phyloP scores from a whole-genome alignment of 116 monocot genomes.

The Trichopus zeylanicus region DNA sequence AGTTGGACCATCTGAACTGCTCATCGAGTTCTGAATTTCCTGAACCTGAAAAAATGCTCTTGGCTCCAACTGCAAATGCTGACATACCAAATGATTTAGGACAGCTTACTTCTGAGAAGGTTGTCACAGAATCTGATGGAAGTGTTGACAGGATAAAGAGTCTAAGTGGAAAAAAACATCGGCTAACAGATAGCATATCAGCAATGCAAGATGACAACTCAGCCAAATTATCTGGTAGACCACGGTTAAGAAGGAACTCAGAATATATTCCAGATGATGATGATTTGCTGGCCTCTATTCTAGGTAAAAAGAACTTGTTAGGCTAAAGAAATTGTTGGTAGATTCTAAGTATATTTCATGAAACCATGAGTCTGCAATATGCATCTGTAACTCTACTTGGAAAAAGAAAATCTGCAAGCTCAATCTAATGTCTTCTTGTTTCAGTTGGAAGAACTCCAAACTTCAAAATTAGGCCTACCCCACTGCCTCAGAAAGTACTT shows the following conservation, averaged over 20 bases:
- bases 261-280: conserved; percentile 71
- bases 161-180: conserved; percentile 46
- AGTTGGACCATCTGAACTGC: not conserved
- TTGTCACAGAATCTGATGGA: conserved; percentile 47
- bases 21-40: conserved; percentile 53
- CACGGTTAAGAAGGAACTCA: conserved; percentile 37
- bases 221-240: conserved; percentile 32
- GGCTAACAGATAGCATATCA: conserved; percentile 40
- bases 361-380: too few relatives aligned
- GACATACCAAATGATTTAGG: conserved; percentile 40
- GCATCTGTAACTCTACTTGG: too few relatives aligned
- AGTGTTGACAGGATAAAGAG: conserved; percentile 49
- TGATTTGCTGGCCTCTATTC: conserved; percentile 90
- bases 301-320: conserved; percentile 49
- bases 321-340: too few relatives aligned
- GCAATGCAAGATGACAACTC: conserved; percentile 36
- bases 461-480: conserved; percentile 44
- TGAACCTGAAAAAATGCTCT: conserved; percentile 83
- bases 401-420: too few relatives aligned
- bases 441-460: conserved; percentile 67
- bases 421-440: conserved; percentile 4
- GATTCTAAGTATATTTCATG: too few relatives aligned
- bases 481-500: conserved; percentile 24
- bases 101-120: conserved; percentile 34
- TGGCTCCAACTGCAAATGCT: conserved; percentile 28